Evolutionary conservation across 345 rosid species (phyloP), one percentile per base, ranked within the genome.

Genomic region (Salix koriyanagi): DNA sequence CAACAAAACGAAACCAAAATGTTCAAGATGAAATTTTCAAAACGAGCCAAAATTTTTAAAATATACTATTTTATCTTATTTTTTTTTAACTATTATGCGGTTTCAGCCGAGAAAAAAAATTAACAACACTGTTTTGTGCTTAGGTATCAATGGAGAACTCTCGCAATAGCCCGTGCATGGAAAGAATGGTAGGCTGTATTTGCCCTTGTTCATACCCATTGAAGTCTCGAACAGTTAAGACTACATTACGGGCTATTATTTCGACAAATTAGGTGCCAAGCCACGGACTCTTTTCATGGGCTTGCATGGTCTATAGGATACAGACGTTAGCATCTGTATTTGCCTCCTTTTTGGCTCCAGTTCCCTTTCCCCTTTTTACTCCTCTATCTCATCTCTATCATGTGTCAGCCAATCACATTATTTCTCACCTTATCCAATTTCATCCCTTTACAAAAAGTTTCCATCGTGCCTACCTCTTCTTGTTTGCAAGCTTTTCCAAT

Each of bases 11-110:
- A 32, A 32, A 32, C 5, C 5, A 5, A 5, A 32, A 32, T 0
- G 0, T 32, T 32, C 0, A 0, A 1, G 5, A 0, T 32, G 34
- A 4, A 4, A 32, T 32, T 32, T 32, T 4, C 0, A 0, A 4
- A 32, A 32, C 0, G 5, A 5, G 2, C 34, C 4, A 32, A 32
- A 4, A 32, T 32, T 32, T 32, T n/a, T n/a, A 32, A 32, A 32
- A 32, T 32, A 0, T 0, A 32, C 0, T 4, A 0, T 32, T 4
- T 32, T 32, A 32, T 32, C 5, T 32, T 4, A 0, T 4, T 32
- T 32, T 28, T 25, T 30, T 32, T 32, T 4, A 32, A 32, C 34
- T n/a, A n/a, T n/a, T n/a, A n/a, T n/a, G n/a, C n/a, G n/a, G n/a
- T n/a, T n/a, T n/a, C n/a, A n/a, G n/a, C n/a, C n/a, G n/a, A n/a